phyloP scores from a whole-genome alignment of 306 rosid species.

The Purshia tridentata region DNA sequence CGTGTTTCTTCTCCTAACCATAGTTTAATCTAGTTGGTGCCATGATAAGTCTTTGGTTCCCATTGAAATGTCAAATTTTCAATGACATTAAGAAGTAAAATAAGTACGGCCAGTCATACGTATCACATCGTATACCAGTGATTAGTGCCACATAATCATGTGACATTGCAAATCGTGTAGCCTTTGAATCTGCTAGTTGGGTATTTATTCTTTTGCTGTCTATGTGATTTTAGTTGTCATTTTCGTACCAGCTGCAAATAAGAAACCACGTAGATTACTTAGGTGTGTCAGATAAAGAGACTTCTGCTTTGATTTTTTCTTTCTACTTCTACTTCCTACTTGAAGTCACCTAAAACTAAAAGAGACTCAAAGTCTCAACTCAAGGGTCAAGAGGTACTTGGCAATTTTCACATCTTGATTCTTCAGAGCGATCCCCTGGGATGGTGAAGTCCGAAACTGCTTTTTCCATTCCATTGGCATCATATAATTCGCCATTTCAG shows the following conservation, averaged over 20 bases:
- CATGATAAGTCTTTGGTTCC: not conserved
- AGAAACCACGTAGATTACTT: too few species aligned
- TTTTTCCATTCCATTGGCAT: not conserved
- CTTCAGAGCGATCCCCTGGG: not conserved
- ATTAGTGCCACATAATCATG: not conserved
- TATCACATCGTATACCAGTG: not conserved
- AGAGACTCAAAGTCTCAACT: not conserved
- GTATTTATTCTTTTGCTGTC: not conserved
- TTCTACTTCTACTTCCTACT: not conserved
- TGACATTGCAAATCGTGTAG: not conserved
- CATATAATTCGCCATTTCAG: not conserved
- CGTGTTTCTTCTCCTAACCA: not conserved
- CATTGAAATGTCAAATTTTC: not conserved
- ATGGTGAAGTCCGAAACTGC: not conserved
- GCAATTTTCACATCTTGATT: constrained; percentile 2
- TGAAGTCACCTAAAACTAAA: not conserved
- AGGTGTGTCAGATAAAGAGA: not conserved
- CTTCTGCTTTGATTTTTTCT: not conserved
- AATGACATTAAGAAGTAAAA: not conserved
- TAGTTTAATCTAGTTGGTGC: not conserved
- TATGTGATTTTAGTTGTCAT: not conserved
- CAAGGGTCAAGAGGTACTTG: not conserved
- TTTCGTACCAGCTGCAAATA: not conserved
- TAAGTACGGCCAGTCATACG: not conserved
- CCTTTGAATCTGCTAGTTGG: not conserved